Evolutionary conservation across 805 yeast species (phyloP).

Genomic region (Myxozyma udenii): DNA sequence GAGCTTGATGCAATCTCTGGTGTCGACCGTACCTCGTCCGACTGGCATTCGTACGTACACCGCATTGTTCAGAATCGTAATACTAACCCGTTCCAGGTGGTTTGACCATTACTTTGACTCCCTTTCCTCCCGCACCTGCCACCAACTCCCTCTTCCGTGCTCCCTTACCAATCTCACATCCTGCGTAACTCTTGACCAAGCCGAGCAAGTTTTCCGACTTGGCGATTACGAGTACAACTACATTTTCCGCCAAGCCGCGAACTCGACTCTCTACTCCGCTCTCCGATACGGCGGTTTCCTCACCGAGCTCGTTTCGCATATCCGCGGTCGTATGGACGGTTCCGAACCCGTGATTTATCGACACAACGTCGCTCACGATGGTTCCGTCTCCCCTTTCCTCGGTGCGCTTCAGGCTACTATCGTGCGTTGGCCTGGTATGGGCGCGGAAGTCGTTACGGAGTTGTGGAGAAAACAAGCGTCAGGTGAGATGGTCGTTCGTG

Average conservation of each 20-base stretch:
- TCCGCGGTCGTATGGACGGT: constrained; percentile 38
- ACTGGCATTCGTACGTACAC: constrained; percentile 17
- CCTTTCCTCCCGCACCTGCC: constrained; percentile 43
- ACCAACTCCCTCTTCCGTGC: constrained; percentile 40
- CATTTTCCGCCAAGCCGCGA: constrained; percentile 38
- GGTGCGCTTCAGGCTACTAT: constrained; percentile 40
- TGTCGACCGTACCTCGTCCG: constrained; percentile 26
- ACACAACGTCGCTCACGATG: constrained; percentile 47
- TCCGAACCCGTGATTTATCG: constrained; percentile 37
- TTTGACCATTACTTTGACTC: constrained; percentile 47
- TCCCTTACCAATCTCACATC: constrained; percentile 33
- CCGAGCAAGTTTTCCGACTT: constrained; percentile 43
- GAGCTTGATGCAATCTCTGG: constrained; percentile 40
- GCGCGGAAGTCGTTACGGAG: constrained; percentile 45
- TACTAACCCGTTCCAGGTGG: constrained; percentile 13
- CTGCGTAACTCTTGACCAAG: constrained; percentile 37
- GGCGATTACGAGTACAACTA: constrained; percentile 49
- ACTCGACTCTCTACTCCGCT: constrained; percentile 40
- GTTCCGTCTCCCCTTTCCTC: constrained; percentile 40
- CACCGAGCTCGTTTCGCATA: constrained; percentile 39
- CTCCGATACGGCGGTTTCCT: constrained; percentile 42
- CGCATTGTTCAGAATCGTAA: no score
- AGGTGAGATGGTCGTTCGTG: constrained; percentile 37
- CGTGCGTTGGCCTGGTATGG: constrained; percentile 51
- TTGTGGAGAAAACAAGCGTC: constrained; percentile 36